Percentiles rank a stretch among this genome's conserved stretches.
Evolutionary conservation across 2,329 filamentous ascomycete genomes (phyloP).

Genomic region (Lasiodiplodia citricola): DNA sequence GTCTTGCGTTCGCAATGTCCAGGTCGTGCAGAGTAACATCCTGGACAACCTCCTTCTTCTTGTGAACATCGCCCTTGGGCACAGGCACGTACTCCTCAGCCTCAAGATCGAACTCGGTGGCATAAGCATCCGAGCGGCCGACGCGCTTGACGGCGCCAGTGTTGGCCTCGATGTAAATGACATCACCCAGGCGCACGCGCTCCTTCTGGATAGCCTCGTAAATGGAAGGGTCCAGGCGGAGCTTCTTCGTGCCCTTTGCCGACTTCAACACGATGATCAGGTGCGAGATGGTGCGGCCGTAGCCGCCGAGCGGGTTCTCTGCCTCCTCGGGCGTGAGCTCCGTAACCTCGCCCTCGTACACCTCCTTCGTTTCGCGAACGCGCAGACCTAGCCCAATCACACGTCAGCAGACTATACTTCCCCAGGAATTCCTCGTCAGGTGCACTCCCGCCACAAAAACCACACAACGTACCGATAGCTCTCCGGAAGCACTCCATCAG

Average conservation of each 20-base stretch:
- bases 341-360: conserved; percentile 98
- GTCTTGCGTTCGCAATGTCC: conserved; percentile 92
- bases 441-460: background rate
- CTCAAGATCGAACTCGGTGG: conserved; percentile 97
- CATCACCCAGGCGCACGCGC: conserved; percentile 91
- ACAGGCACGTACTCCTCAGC: conserved; percentile 99
- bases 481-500: conserved; percentile 99
- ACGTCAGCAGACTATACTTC: background rate
- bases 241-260: conserved; percentile 95
- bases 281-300: conserved; percentile 96
- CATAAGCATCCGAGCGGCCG: conserved; percentile 93
- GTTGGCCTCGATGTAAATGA: conserved; percentile 99
- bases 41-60: conserved; percentile 99
- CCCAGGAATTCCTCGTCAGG: background rate
- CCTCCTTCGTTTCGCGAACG: conserved; percentile 98
- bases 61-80: conserved; percentile 98
- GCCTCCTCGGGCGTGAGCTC: conserved; percentile 97
- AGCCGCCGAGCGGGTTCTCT: conserved; percentile 95
- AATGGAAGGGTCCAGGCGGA: conserved; percentile 94
- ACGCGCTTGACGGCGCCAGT: conserved; percentile 98
- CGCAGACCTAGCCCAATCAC: conserved; percentile 65
- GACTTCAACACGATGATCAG: conserved; percentile 94
- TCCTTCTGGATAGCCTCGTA: conserved; percentile 99
- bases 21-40: conserved; percentile 97
- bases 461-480: conserved; percentile 72